These are phyloP conservation scores for Coemansia sp. DNA, from an alignment of 192 early-diverging fungal species.

Conservation along the genomic window DNA sequence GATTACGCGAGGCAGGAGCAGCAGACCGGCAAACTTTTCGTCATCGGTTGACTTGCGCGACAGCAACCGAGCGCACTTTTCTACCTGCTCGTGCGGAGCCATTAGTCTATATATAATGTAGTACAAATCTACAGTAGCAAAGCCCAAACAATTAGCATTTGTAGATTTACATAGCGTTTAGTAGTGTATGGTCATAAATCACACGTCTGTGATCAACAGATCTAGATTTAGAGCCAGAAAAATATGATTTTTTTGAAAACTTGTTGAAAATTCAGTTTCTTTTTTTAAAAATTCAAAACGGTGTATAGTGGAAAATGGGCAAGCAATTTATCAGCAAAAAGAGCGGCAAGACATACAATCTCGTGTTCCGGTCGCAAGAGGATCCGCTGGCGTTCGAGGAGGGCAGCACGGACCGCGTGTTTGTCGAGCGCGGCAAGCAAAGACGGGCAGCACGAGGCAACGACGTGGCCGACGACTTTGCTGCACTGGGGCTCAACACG, in stretches of 20 bases:
- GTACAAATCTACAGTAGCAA: no score
- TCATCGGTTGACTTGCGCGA: constrained; percentile 47
- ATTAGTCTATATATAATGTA: not conserved
- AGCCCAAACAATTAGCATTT: no score
- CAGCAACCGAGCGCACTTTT: constrained; percentile 36
- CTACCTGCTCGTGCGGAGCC: constrained; percentile 11
- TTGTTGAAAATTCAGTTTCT: not conserved
- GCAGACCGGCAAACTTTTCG: constrained; percentile 50
- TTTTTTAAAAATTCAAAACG: not conserved
- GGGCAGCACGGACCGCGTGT: constrained; percentile 72
- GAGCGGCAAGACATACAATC: constrained; percentile 79
- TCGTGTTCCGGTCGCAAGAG: constrained; percentile 93
- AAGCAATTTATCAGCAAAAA: constrained; percentile 86
- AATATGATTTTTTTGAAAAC: not conserved
- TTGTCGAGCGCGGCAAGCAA: constrained; percentile 59
- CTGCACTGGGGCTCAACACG: constrained; percentile 17
- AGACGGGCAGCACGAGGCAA: constrained; percentile 11
- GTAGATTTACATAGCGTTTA: no score
- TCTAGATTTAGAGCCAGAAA: not conserved
- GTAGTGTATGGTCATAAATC: not conserved
- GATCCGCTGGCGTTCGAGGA: constrained; percentile 88
- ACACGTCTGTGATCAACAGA: not conserved
- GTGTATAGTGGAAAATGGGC: constrained; percentile 21
- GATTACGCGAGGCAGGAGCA: constrained; percentile 40
- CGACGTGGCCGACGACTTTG: constrained; percentile 25